These are phyloP conservation scores for Asterionellopsis glacialis DNA, from an alignment of 108 stramenopile genomes.

Conservation along the genomic window DNA sequence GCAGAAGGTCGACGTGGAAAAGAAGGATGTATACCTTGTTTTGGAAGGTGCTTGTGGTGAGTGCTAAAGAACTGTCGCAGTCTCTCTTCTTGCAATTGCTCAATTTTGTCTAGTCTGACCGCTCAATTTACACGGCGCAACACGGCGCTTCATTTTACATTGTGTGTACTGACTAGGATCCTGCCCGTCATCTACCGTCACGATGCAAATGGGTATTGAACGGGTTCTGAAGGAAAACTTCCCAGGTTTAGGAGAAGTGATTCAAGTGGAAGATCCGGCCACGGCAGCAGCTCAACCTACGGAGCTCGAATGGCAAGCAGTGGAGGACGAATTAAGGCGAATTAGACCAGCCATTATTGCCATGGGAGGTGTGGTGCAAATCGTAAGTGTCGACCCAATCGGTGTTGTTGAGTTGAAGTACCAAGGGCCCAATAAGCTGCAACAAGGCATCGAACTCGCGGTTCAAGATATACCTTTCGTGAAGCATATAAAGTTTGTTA, in stretches of 20 bases:
- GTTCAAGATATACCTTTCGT: slow-evolving; percentile 67
- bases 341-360: slow-evolving; percentile 69
- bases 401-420: slow-evolving; percentile 77
- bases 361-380: slow-evolving; percentile 75
- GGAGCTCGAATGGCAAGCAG: slow-evolving; percentile 51
- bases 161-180: slow-evolving; percentile 23
- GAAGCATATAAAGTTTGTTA: slow-evolving; percentile 64
- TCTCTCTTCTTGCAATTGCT: too few species aligned
- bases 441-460: slow-evolving; percentile 77
- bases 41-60: slow-evolving; percentile 94
- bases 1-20: slow-evolving; percentile 65
- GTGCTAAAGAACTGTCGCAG: too few species aligned
- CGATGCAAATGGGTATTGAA: slow-evolving; percentile 99
- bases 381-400: slow-evolving; percentile 54
- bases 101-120: too few species aligned
- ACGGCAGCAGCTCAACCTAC: slow-evolving; percentile 32
- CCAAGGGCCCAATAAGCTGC: slow-evolving; percentile 66
- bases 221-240: slow-evolving; percentile 90
- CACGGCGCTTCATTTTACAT: too few species aligned
- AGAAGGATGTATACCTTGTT: slow-evolving; percentile 60
- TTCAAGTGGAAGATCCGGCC: slow-evolving; percentile 58
- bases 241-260: slow-evolving; percentile 67
- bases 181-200: slow-evolving; percentile 81
- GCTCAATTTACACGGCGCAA: too few species aligned
- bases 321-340: slow-evolving; percentile 65